phyloP scores from a whole-genome alignment of 768 basidiomycete genomes.

The Podaxis sp. region DNA sequence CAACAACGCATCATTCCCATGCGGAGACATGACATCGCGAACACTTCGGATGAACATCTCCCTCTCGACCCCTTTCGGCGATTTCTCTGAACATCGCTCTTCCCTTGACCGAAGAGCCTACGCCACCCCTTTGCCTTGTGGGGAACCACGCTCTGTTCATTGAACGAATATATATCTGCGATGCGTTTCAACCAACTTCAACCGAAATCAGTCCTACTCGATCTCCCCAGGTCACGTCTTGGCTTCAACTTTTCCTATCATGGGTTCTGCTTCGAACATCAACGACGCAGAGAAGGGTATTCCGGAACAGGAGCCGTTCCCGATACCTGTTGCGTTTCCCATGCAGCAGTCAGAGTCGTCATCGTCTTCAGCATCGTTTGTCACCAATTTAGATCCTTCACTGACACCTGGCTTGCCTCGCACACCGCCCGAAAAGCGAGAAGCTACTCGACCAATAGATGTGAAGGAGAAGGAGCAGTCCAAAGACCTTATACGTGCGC shows the following conservation, averaged over 20 bases:
- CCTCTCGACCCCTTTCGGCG: slow-evolving; percentile 31
- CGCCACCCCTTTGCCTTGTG: slow-evolving; percentile 28
- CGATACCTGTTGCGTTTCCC: slow-evolving; percentile 23
- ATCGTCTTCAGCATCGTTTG: slow-evolving; percentile 15
- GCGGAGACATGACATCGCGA: slow-evolving; percentile 26
- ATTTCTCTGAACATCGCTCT: slow-evolving; percentile 36
- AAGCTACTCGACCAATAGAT: not conserved
- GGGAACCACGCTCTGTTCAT: slow-evolving; percentile 20
- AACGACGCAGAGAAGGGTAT: slow-evolving; percentile 41
- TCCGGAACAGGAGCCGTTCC: slow-evolving; percentile 26
- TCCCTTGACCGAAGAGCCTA: slow-evolving; percentile 26
- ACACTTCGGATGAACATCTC: slow-evolving; percentile 35
- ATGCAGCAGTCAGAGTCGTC: slow-evolving; percentile 16
- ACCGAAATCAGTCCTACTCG: slow-evolving; percentile 3
- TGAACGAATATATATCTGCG: slow-evolving; percentile 24
- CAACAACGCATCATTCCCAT: slow-evolving; percentile 10
- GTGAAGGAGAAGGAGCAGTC: slow-evolving; percentile 2
- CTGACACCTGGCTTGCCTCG: slow-evolving; percentile 2
- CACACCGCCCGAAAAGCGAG: not conserved
- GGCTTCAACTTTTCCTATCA: slow-evolving; percentile 11
- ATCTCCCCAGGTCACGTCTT: not conserved
- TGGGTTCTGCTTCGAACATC: slow-evolving; percentile 23
- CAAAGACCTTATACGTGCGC: not conserved
- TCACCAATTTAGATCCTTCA: slow-evolving; percentile 12
- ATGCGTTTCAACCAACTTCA: slow-evolving; percentile 18